phyloP scores from a whole-genome alignment of 371 early-diverging fungal species.

The Mucor lusitanicus region DNA sequence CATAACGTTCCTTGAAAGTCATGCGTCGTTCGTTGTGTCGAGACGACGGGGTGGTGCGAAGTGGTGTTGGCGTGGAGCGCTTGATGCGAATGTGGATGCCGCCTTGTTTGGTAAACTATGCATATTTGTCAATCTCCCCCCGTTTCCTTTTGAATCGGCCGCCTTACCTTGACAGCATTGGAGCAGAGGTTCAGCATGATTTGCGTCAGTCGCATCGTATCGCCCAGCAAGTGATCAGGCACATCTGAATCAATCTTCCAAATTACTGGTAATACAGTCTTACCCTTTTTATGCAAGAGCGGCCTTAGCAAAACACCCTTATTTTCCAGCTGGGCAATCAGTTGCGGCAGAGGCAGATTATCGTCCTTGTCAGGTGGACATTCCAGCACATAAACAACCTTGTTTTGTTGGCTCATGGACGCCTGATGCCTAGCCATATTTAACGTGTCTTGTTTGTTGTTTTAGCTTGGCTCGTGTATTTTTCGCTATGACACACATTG shows the following conservation, averaged over 20 bases:
- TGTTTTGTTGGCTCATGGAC: slow-evolving; percentile 45
- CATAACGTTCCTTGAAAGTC: slow-evolving; percentile 61
- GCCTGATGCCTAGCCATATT: slow-evolving; percentile 57
- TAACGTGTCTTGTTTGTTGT: slow-evolving; percentile 34
- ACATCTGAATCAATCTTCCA: slow-evolving; percentile 63
- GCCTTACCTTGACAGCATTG: slow-evolving; percentile 57
- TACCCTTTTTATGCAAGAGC: slow-evolving; percentile 29
- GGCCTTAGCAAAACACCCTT: slow-evolving; percentile 21
- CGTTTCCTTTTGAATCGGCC: not conserved
- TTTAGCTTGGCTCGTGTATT: too few relatives aligned
- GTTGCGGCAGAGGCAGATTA: slow-evolving; percentile 41
- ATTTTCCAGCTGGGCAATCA: slow-evolving; percentile 30
- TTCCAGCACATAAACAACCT: slow-evolving; percentile 53
- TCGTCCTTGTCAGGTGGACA: slow-evolving; percentile 59
- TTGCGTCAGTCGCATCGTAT: slow-evolving; percentile 60
- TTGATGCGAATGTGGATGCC: slow-evolving; percentile 45
- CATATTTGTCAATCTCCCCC: not conserved
- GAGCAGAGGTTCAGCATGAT: slow-evolving; percentile 62
- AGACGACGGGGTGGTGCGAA: slow-evolving; percentile 26
- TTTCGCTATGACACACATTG: not conserved
- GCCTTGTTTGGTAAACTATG: slow-evolving; percentile 49
- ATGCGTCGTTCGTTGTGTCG: slow-evolving; percentile 33
- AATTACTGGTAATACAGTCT: slow-evolving; percentile 53
- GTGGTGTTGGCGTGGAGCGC: slow-evolving; percentile 32
- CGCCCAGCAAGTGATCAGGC: slow-evolving; percentile 59